Percentiles rank a stretch among this genome's conserved stretches.
phyloP scores from a whole-genome alignment of 768 basidiomycete genomes.

The Trametes gibbosa region DNA sequence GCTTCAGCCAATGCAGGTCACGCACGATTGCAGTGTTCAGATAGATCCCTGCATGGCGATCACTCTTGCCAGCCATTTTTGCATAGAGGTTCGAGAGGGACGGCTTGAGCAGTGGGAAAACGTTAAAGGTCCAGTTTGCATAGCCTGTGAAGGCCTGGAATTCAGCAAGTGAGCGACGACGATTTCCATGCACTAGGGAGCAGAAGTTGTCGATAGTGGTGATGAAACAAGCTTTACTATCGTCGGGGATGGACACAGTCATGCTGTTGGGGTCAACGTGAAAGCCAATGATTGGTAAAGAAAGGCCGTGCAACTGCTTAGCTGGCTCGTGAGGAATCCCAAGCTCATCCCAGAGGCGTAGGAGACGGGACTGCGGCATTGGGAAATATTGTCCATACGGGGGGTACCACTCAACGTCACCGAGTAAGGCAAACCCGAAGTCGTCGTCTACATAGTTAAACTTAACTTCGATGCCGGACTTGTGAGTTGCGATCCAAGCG shows the following conservation, averaged over 20 bases:
- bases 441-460: slow-evolving; percentile 33
- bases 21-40: slow-evolving; percentile 28
- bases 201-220: not conserved
- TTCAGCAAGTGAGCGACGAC: slow-evolving; percentile 18
- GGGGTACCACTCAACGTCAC: slow-evolving; percentile 27
- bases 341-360: slow-evolving; percentile 40
- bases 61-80: slow-evolving; percentile 31
- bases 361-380: slow-evolving; percentile 31
- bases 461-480: slow-evolving; percentile 8
- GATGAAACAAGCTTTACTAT: not conserved
- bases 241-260: slow-evolving; percentile 27
- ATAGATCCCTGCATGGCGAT: slow-evolving; percentile 18
- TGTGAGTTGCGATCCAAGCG: slow-evolving; percentile 35
- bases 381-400: slow-evolving; percentile 33
- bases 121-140: slow-evolving; percentile 41
- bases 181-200: not conserved
- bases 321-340: slow-evolving; percentile 37
- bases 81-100: slow-evolving; percentile 29
- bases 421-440: slow-evolving; percentile 36
- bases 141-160: slow-evolving; percentile 36
- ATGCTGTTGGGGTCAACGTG: slow-evolving; percentile 34
- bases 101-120: slow-evolving; percentile 32
- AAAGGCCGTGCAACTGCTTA: slow-evolving; percentile 38
- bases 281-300: slow-evolving; percentile 40
- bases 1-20: slow-evolving; percentile 35